phyloP scores from a whole-genome alignment of 371 early-diverging fungal species.

The Fennellomyces sp. region DNA sequence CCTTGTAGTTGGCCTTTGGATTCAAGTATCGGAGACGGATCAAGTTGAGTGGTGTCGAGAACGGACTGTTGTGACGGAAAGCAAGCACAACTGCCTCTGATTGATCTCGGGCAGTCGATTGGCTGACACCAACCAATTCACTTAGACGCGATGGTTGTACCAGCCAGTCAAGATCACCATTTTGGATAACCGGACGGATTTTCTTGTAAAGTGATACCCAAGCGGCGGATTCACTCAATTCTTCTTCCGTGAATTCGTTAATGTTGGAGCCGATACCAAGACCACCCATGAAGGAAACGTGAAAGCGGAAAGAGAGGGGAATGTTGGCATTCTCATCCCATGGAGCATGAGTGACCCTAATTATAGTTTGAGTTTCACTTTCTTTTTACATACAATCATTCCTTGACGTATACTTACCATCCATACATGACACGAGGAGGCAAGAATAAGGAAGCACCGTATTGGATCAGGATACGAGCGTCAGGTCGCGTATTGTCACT shows the following conservation, averaged over 20 bases:
- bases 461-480: conserved; percentile 40
- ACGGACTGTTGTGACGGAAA: conserved; percentile 30
- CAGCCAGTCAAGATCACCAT: conserved; percentile 36
- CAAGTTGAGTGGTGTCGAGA: conserved; percentile 25
- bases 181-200: conserved; percentile 29
- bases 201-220: conserved; percentile 45
- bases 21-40: conserved; percentile 23
- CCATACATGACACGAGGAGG: conserved; percentile 36
- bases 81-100: conserved; percentile 32
- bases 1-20: conserved; percentile 10
- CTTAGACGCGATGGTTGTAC: conserved; percentile 17
- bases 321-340: conserved; percentile 13
- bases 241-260: conserved; percentile 5
- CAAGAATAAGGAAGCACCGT: conserved; percentile 39
- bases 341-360: conserved; percentile 38
- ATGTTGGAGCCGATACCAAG: conserved; percentile 37
- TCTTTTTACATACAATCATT: background rate
- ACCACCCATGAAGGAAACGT: conserved; percentile 41
- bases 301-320: conserved; percentile 43
- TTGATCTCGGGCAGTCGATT: conserved; percentile 18
- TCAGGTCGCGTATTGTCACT: conserved; percentile 45
- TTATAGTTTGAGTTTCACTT: background rate
- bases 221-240: conserved; percentile 16
- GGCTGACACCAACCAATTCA: conserved; percentile 17
- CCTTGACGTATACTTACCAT: conserved; percentile 2